Base-by-base conservation (phyloP, 108 stramenopile species). In the Epithemia pelagica region DNA sequence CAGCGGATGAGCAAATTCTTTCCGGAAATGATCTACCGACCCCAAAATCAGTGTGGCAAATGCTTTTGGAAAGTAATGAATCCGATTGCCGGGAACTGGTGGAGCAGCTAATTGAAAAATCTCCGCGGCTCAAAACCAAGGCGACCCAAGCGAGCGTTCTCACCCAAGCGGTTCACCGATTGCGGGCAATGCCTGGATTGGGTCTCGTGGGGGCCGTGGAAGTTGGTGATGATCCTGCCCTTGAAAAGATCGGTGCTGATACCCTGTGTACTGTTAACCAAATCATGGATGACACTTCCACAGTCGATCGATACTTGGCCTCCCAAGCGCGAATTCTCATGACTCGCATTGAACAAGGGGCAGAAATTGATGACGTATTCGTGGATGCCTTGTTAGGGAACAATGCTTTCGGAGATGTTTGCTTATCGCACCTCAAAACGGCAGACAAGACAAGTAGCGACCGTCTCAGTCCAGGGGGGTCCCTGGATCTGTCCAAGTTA, bases 61-160 rank as follows among this genome's bases (percentile, higher is more conserved):
- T 82, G 71, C 25, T 82, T 0, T 58, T 82, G 32, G 77, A 78
- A 51, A 78, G 74, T 65, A 69, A 62, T 21, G 62, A 63, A 60
- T 27, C 59, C 25, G 68, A 72, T n/a, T 82, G 81, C 64, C 28
- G 59, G 51, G 74, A 70, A 29, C 61, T 82, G 3, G 77, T 78
- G 10, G 46, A 62, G 32, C 18, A 21, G 22, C 64, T 82, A 1
- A 72, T 75, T 20, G 70, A 75, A 28, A 75, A 75, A 52, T 74
- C 73, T 0, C 66, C 74, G 8, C 64, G 70, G 18, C 64, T 82
- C 10, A 75, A 76, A 57, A 66, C 52, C 30, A 66, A 69, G 3
- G 73, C 76, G 20, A 59, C 56, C 20, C 64, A 71, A 46, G 58
- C 77, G 0, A 52, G 65, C 0, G 31, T 70, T 5, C 25, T 78